Evolutionary conservation across 805 yeast species (phyloP).

Genomic region (Pichia manshurica): DNA sequence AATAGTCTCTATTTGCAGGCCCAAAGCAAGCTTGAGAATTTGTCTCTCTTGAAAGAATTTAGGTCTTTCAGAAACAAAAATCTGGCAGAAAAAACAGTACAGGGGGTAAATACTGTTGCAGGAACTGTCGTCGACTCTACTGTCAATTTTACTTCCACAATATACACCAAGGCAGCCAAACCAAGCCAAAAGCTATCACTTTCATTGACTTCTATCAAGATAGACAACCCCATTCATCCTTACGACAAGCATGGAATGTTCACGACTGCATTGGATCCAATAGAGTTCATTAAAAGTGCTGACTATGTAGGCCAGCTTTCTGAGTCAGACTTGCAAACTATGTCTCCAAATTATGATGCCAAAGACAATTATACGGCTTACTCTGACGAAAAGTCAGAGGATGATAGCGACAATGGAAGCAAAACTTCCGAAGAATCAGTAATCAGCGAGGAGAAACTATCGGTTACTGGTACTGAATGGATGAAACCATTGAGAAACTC

Average conservation of each 20-base stretch:
- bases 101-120: conserved; percentile 22
- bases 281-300: conserved; percentile 17
- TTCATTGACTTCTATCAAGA: conserved; percentile 20
- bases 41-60: conserved; percentile 35
- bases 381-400: neutral
- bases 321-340: neutral
- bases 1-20: conserved; percentile 31
- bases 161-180: conserved; percentile 29
- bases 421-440: neutral
- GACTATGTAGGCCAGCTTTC: conserved; percentile 1
- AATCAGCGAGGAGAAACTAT: neutral
- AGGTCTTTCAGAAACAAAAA: conserved; percentile 33
- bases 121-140: conserved; percentile 27
- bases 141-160: conserved; percentile 25
- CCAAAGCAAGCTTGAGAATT: conserved; percentile 35
- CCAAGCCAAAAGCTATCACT: conserved; percentile 25
- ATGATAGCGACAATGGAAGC: neutral
- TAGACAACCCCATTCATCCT: conserved; percentile 34
- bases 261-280: conserved; percentile 27
- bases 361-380: neutral
- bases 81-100: conserved; percentile 29
- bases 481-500: conserved; percentile 16
- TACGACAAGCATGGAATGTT: conserved; percentile 30
- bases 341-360: neutral
- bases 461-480: conserved; percentile 12